These are phyloP conservation scores for Exserohilum turcica DNA, from an alignment of 2,329 filamentous ascomycete species.

Conservation along the genomic window DNA sequence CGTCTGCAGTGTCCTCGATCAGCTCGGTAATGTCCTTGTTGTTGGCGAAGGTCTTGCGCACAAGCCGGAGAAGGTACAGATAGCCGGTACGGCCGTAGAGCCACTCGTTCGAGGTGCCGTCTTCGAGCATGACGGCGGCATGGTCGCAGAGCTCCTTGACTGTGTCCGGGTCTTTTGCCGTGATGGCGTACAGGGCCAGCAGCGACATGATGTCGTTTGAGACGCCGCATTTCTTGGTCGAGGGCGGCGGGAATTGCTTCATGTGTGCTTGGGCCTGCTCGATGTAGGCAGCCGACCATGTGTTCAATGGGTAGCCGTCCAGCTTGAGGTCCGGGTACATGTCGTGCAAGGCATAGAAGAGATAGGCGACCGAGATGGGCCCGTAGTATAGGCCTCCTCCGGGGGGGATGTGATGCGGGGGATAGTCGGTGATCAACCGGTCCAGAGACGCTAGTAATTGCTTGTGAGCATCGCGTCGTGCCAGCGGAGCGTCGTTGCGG, in stretches of 20 bases:
- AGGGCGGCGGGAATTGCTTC: conserved; percentile 55
- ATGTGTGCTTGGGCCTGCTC: conserved; percentile 57
- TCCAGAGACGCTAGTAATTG: conserved; percentile 57
- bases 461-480: conserved; percentile 54
- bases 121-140: conserved; percentile 53
- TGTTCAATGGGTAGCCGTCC: conserved; percentile 53
- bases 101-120: conserved; percentile 63
- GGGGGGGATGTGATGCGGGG: conserved; percentile 53
- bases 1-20: conserved; percentile 59
- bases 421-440: conserved; percentile 55
- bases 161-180: conserved; percentile 56
- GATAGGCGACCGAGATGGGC: conserved; percentile 56
- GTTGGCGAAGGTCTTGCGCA: conserved; percentile 61
- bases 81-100: conserved; percentile 71
- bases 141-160: conserved; percentile 58
- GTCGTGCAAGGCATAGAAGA: conserved; percentile 57
- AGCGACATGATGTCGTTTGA: conserved; percentile 58
- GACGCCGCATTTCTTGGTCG: conserved; percentile 54
- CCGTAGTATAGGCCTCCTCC: conserved; percentile 58
- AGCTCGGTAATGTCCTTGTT: conserved; percentile 57
- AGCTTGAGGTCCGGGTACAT: conserved; percentile 56
- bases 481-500: conserved; percentile 46
- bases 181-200: conserved; percentile 57
- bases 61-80: conserved; percentile 69
- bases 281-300: conserved; percentile 58